Base-by-base conservation (phyloP, 257 asterid genomes). In the Solanum habrochaites region DNA sequence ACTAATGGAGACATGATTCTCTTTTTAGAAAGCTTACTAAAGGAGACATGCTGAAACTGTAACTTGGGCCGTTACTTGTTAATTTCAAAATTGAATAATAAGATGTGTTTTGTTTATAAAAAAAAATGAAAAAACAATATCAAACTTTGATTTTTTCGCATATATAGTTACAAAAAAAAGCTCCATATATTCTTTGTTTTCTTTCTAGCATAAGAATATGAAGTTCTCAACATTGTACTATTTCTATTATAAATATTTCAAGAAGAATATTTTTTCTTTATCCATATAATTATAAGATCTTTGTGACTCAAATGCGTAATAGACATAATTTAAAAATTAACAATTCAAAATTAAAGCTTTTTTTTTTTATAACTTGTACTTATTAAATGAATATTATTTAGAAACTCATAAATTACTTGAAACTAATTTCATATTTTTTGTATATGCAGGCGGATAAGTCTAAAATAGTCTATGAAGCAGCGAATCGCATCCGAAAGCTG, bases 381-480 rank as follows among this genome's bases (percentile, higher is more conserved):
- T 52, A 52, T 0, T 16, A 16, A 52, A 52, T 52, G 23, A 52
- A 16, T 52, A 3, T 1, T 52, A 6, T 66, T 66, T 5, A 66
- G 4, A 66, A 20, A 66, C 25, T 58, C 8, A 58, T 58, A 8
- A 58, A 58, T 58, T 21, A 56, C 25, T 20, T 56, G 25, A 56
- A 56, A 18, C 25, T 56, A 20, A 56, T 67, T 67, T 67, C 3
- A 62, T 11, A 60, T 67, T 27, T 27, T 78, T 27, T 45, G 4
- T 27, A 18, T 29, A 8, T 42, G 88, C 91, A 97, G 98, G 93
- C 94, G 0, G 98, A 95, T 91, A 94, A 95, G 88, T 89, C 95
- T 39, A 95, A 94, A 35, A 90, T 95, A 13, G 98, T 95, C 18
- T 96, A 94, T 82, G 97, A 94, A 89, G 96, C 97, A 2, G 90